Conservation (phyloP, 2,329 filamentous ascomycete species). For the Cadophora gregata region DNA sequence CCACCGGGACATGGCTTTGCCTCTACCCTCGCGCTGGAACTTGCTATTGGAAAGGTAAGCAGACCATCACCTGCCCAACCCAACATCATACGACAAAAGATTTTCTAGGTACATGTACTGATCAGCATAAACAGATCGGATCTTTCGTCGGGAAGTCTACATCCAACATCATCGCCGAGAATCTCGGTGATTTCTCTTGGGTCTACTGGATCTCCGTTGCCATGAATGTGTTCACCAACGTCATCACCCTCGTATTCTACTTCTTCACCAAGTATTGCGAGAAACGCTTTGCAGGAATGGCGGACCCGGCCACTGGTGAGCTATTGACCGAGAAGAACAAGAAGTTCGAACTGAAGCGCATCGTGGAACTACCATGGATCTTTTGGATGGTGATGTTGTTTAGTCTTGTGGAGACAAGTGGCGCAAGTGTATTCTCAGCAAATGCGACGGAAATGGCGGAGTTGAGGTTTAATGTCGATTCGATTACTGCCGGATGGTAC, state of each 20-base stretch:
- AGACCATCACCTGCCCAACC: no score
- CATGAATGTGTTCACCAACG: slow-evolving; percentile 69
- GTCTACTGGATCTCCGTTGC: slow-evolving; percentile 66
- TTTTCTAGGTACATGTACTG: not conserved
- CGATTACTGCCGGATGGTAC: slow-evolving; percentile 66
- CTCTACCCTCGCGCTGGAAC: slow-evolving; percentile 64
- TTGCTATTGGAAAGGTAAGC: slow-evolving; percentile 59
- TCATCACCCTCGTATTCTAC: slow-evolving; percentile 58
- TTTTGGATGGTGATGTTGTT: slow-evolving; percentile 63
- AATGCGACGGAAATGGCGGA: slow-evolving; percentile 68
- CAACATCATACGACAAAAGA: no score
- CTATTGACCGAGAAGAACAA: slow-evolving; percentile 64
- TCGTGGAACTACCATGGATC: slow-evolving; percentile 63
- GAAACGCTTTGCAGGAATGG: slow-evolving; percentile 52
- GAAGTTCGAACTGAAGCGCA: slow-evolving; percentile 60
- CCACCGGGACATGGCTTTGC: slow-evolving; percentile 66
- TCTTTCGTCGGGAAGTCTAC: slow-evolving; percentile 65
- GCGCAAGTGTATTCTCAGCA: slow-evolving; percentile 58
- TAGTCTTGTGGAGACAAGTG: slow-evolving; percentile 63
- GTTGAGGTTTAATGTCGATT: slow-evolving; percentile 60
- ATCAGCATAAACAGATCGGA: slow-evolving; percentile 50
- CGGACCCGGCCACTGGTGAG: slow-evolving; percentile 63
- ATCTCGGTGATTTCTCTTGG: slow-evolving; percentile 65
- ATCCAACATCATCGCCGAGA: slow-evolving; percentile 63
- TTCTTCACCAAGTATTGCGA: slow-evolving; percentile 60